Conservation (phyloP, 495 filamentous ascomycete genomes). For the Amphirosellinia nigrospora region DNA sequence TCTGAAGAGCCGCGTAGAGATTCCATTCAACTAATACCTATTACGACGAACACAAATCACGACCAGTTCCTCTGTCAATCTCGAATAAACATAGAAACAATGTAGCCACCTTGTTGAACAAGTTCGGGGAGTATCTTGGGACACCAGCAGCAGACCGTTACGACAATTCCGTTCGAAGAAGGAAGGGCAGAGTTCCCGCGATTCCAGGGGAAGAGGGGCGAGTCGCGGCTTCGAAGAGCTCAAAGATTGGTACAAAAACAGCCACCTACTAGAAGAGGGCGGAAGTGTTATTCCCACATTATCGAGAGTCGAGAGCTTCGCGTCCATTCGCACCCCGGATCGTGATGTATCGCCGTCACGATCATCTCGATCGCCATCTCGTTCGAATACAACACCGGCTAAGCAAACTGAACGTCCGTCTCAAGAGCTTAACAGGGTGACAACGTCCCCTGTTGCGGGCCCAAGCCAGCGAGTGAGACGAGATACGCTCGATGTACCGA, state of each 20-base stretch:
- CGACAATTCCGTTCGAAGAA: slow-evolving; percentile 55
- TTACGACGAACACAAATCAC: not conserved
- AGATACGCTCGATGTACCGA: slow-evolving; percentile 41
- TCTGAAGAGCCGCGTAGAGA: not conserved
- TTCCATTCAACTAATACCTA: not conserved
- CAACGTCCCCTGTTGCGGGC: slow-evolving; percentile 22
- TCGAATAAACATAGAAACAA: slow-evolving; percentile 41
- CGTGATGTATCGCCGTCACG: slow-evolving; percentile 26
- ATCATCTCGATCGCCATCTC: slow-evolving; percentile 23
- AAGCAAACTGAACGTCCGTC: slow-evolving; percentile 9
- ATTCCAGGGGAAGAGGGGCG: slow-evolving; percentile 56
- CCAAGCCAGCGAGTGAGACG: slow-evolving; percentile 31
- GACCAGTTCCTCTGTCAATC: not conserved
- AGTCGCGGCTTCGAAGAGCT: slow-evolving; percentile 48
- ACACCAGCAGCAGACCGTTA: slow-evolving; percentile 48
- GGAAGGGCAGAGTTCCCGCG: slow-evolving; percentile 53
- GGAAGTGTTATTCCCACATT: slow-evolving; percentile 24
- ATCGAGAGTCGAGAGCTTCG: slow-evolving; percentile 37
- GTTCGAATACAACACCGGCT: slow-evolving; percentile 31
- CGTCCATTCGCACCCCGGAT: slow-evolving; percentile 27
- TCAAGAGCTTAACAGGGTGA: slow-evolving; percentile 21
- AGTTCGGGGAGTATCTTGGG: slow-evolving; percentile 46
- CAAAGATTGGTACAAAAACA: slow-evolving; percentile 46
- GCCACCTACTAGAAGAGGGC: slow-evolving; percentile 28
- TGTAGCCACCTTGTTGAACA: slow-evolving; percentile 46